Conservation (phyloP, 2,329 filamentous ascomycete genomes). For the Fusarium robinianum region DNA sequence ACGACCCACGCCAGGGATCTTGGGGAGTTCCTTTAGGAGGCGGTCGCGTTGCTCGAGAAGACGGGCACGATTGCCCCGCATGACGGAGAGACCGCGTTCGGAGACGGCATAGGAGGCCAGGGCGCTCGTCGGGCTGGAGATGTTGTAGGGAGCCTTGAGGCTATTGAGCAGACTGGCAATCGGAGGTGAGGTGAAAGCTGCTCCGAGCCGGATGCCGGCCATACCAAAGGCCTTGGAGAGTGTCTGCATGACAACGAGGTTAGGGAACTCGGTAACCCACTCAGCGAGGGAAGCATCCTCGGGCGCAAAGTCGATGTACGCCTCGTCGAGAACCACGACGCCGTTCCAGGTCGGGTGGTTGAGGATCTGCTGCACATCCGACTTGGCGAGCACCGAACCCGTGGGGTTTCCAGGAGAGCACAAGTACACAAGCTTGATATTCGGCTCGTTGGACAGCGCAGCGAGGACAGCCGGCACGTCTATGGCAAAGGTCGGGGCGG, state of each 20-base stretch:
- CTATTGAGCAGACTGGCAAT: constrained; percentile 85
- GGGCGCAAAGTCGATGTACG: constrained; percentile 91
- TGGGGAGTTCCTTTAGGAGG: constrained; percentile 72
- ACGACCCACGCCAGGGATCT: constrained; percentile 76
- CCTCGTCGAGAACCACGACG: constrained; percentile 90
- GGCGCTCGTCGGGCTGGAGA: constrained; percentile 83
- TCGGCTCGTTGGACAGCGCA: constrained; percentile 60
- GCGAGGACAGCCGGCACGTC: constrained; percentile 71
- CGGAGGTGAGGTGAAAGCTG: constrained; percentile 74
- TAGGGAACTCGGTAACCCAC: constrained; percentile 91
- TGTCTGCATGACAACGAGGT: constrained; percentile 97
- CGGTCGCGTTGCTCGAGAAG: constrained; percentile 79
- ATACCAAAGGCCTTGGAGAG: constrained; percentile 97
- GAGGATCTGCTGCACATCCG: constrained; percentile 73
- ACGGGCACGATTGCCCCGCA: constrained; percentile 70
- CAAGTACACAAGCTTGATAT: constrained; percentile 87
- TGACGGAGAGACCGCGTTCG: constrained; percentile 68
- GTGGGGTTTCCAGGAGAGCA: constrained; percentile 97
- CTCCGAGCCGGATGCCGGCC: constrained; percentile 88
- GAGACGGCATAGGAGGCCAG: constrained; percentile 76
- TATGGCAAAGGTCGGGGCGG: constrained; percentile 72
- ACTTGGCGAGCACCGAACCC: constrained; percentile 74
- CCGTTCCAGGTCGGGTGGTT: constrained; percentile 94
- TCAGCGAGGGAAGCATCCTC: constrained; percentile 80
- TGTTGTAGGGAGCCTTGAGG: constrained; percentile 95